phyloP scores from a whole-genome alignment of 2,329 filamentous ascomycete genomes.

The Cladorrhinum sp. region DNA sequence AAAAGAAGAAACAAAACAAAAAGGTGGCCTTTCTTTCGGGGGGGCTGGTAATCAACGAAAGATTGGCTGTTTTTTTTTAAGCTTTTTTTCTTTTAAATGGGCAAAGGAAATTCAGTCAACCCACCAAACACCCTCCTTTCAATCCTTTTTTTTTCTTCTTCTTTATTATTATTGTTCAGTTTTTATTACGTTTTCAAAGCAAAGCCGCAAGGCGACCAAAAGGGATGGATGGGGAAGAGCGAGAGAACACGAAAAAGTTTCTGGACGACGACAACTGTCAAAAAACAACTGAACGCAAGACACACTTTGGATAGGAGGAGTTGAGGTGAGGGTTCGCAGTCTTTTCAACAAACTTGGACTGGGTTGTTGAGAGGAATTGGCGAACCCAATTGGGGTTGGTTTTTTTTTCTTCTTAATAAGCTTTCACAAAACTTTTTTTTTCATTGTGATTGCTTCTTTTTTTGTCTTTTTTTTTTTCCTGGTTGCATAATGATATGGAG shows the following conservation, averaged over 20 bases:
- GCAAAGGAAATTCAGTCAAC: no score
- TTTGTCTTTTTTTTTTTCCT: background rate
- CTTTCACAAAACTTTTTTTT: background rate
- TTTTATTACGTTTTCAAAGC: background rate
- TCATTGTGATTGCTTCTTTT: background rate
- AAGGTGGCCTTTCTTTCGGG: background rate
- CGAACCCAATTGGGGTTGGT: background rate
- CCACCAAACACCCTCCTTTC: slow-evolving; percentile 8
- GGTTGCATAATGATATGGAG: background rate
- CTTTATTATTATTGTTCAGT: slow-evolving; percentile 7
- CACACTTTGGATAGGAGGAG: background rate
- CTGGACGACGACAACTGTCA: background rate
- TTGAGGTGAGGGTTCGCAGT: background rate
- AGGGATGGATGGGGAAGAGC: background rate
- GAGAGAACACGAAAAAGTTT: no score
- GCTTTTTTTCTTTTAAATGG: background rate
- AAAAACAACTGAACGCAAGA: background rate
- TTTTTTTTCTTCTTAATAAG: background rate
- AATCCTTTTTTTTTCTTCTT: no score
- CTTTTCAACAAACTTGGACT: background rate
- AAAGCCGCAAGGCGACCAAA: background rate
- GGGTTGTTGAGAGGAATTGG: background rate
- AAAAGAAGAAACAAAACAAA: background rate
- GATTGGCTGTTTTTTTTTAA: background rate
- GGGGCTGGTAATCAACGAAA: background rate